Conservation (phyloP, 805 yeast species). For the Starmerella etchellsii region DNA sequence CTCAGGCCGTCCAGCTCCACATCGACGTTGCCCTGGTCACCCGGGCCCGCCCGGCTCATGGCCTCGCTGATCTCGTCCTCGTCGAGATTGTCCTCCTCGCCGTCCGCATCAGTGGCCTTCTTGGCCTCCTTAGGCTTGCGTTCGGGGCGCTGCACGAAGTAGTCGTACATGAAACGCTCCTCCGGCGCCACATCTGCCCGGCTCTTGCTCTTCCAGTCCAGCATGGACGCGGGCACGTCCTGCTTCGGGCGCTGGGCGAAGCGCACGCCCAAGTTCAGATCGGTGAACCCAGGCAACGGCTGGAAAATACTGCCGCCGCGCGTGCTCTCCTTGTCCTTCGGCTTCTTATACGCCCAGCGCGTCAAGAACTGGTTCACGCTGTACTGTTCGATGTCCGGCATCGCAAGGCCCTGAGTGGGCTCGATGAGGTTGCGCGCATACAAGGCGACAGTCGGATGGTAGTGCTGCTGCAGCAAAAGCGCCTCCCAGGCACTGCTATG, state of each 20-base stretch:
- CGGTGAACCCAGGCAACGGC: constrained; percentile 65
- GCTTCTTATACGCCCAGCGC: constrained; percentile 86
- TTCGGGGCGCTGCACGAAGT: constrained; percentile 42
- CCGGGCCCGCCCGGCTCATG: constrained; percentile 60
- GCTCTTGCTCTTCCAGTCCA: constrained; percentile 60
- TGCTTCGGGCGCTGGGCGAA: constrained; percentile 35
- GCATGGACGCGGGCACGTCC: constrained; percentile 66
- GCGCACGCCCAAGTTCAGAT: constrained; percentile 23
- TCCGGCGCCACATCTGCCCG: constrained; percentile 64
- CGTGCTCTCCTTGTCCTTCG: constrained; percentile 59
- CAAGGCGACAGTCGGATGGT: constrained; percentile 79
- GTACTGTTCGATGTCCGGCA: constrained; percentile 85
- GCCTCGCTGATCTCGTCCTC: constrained; percentile 78
- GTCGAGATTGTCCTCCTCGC: constrained; percentile 18
- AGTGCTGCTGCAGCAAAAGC: constrained; percentile 58
- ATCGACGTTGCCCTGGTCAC: constrained; percentile 47
- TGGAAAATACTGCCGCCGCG: constrained; percentile 95
- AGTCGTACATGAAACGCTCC: constrained; percentile 77
- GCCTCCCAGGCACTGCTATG: constrained; percentile 80
- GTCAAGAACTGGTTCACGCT: constrained; percentile 85
- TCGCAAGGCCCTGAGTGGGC: constrained; percentile 32
- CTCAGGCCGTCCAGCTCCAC: constrained; percentile 30
- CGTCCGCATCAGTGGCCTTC: constrained; percentile 30
- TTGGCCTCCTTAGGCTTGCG: constrained; percentile 24
- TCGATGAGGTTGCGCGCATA: constrained; percentile 58